Base-by-base conservation (phyloP, 2,329 filamentous ascomycete genomes). In the Ascosphaera apis region DNA sequence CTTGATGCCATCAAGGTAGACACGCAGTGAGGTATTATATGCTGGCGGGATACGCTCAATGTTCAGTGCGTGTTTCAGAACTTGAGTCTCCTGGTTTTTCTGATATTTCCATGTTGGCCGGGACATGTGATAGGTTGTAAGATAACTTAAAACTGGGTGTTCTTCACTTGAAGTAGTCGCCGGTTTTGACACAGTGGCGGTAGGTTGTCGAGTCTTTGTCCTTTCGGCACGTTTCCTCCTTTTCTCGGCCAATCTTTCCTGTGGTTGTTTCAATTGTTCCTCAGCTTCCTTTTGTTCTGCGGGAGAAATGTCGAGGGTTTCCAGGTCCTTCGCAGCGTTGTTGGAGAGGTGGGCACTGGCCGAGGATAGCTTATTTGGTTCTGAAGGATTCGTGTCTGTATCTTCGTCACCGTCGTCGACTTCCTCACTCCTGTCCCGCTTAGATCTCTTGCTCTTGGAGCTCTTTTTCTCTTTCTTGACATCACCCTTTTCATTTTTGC, bases 41-140 rank as follows among this genome's bases (percentile, higher is more conserved):
- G 66, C 59, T 12, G 72, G 58, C 0, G 83, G 80, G 31, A 93
- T 68, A 31, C 69, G 67, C 45, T 72, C 68, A 43, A 72, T 58
- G 44, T 79, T 72, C 51, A 91, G 80, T 33, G 78, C 58, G 59
- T 91, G 73, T 53, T 88, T 86, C 50, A 93, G 69, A 9, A 93
- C 63, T 45, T 80, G 71, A 37, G 75, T 80, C 55, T 93, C 84
- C 50, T 82, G 72, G 46, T 82, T 84, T 60, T 93, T 93, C 61
- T 91, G 91, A 62, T 93, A 95, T 55, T 92, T 93, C 86, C 86
- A 95, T 45, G 63, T 63, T 7, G 66, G 61, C 39, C 72, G 72
- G 41, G 72, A 66, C 37, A 66, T 66, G 55, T 79, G 65, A 65
- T 83, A 92, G 50, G 75, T 71, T 33, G 65, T 65, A 32, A 93